Evolutionary conservation across 2,329 filamentous ascomycete species (phyloP), one percentile per base, ranked within the genome.

Genomic region (Fusarium sp.): DNA sequence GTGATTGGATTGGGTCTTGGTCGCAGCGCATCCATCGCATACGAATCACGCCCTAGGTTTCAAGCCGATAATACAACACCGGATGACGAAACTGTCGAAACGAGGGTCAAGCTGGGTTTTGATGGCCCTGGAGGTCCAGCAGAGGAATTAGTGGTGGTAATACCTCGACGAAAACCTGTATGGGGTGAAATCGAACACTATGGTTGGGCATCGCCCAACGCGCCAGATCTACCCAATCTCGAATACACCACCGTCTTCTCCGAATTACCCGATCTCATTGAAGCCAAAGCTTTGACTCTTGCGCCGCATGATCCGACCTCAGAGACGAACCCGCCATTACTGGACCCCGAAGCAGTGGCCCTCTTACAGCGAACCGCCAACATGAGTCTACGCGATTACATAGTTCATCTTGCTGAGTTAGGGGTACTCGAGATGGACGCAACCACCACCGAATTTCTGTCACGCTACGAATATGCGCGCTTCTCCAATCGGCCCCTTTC

Each of bases 211-310:
- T 92, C 93, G 4, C 95, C 95, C 8, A 86, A 87, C 29, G 91
- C 88, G 2, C 82, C 86, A 11, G 91, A 96, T 74, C 80, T 96
- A 18, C 89, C 93, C 6, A 88, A 93, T 74, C 80, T 98, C n/a
- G 89, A 96, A 67, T 98, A 97, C 78, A 86, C 85, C 71, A 88
- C 89, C 3, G 93, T 99, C 23, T 84, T 97, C 18, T 85, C 87
- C 36, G 95, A 98, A 78, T 84, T 99, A 23, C 93, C 94, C 2
- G 91, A 96, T 75, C 84, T 98, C 27, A 92, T 98, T 66, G 95
- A 98, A 81, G 95, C 93, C 11, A 95, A 95, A 77, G 95, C 94
- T 2, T 88, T 97, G n/a, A 94, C 92, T 0, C 85, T 97, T 36
- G 93, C 91, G 1, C 93, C 90, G 29, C 82, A 83, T 1, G 83